These are phyloP conservation scores for Cladosporium velox DNA, from an alignment of 2,329 filamentous ascomycete species.

Conservation along the genomic window DNA sequence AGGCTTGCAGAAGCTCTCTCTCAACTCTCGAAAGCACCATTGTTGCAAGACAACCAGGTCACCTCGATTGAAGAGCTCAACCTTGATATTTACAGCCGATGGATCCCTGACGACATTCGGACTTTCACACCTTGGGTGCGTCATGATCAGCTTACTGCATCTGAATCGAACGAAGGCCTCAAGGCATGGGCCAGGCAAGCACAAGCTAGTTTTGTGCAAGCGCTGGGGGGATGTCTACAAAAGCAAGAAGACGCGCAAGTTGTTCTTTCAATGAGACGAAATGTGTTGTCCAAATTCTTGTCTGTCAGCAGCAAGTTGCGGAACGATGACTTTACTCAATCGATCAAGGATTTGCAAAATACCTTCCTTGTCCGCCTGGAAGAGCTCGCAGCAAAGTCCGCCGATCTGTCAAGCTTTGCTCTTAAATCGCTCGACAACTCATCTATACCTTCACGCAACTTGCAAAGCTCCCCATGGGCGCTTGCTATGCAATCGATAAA, in stretches of 20 bases:
- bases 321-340: constrained; percentile 23
- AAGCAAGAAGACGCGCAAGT: constrained; percentile 26
- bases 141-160: constrained; percentile 64
- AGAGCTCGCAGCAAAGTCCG: constrained; percentile 25
- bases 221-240: constrained; percentile 26
- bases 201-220: constrained; percentile 29
- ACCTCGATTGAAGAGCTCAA: constrained; percentile 68
- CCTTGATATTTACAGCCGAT: constrained; percentile 74
- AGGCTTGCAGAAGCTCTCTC: constrained; percentile 70
- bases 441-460: background rate
- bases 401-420: constrained; percentile 15
- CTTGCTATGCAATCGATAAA: constrained; percentile 32
- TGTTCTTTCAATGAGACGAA: constrained; percentile 30
- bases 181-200: constrained; percentile 72
- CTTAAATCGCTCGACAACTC: constrained; percentile 3
- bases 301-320: constrained; percentile 28
- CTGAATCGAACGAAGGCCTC: constrained; percentile 44
- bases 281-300: constrained; percentile 33
- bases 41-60: constrained; percentile 72
- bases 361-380: constrained; percentile 29
- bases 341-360: constrained; percentile 28
- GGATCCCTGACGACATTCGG: constrained; percentile 79
- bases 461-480: constrained; percentile 30
- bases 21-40: constrained; percentile 66
- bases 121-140: constrained; percentile 87